Conservation (phyloP, 305 asterid genomes). For the Fraxinus greggii region DNA sequence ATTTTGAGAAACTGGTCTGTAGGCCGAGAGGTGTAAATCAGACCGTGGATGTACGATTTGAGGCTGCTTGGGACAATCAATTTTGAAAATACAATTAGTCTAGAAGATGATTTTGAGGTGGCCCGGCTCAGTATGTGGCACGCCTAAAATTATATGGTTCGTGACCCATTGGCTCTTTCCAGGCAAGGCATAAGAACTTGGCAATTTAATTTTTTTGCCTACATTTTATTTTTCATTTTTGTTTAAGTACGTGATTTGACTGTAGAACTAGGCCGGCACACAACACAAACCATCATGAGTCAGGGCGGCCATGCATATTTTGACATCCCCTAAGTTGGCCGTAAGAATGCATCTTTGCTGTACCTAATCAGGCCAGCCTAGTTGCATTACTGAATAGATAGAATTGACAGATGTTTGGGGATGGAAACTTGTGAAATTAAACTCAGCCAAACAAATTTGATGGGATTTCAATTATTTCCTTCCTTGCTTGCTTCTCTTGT, state of each 20-base stretch:
- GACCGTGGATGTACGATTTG: background rate
- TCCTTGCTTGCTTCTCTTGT: background rate
- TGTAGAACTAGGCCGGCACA: background rate
- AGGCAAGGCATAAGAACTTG: background rate
- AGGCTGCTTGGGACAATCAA: background rate
- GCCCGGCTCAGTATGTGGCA: background rate
- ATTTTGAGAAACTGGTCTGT: constrained; percentile 20
- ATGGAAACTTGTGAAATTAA: background rate
- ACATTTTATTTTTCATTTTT: background rate
- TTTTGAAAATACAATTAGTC: background rate
- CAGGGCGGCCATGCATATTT: background rate
- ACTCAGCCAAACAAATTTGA: background rate
- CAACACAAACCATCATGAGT: constrained; percentile 15
- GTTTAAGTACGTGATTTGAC: background rate
- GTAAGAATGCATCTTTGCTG: background rate
- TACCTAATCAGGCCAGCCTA: background rate
- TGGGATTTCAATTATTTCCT: background rate
- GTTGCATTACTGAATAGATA: background rate
- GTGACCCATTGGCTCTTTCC: background rate
- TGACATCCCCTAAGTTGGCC: background rate
- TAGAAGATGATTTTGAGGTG: background rate
- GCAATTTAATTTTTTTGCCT: background rate
- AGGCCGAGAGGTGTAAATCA: background rate
- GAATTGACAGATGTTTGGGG: background rate
- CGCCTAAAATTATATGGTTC: background rate